Conservation (phyloP, 805 yeast genomes). For the Yamadazyma endophytica region DNA sequence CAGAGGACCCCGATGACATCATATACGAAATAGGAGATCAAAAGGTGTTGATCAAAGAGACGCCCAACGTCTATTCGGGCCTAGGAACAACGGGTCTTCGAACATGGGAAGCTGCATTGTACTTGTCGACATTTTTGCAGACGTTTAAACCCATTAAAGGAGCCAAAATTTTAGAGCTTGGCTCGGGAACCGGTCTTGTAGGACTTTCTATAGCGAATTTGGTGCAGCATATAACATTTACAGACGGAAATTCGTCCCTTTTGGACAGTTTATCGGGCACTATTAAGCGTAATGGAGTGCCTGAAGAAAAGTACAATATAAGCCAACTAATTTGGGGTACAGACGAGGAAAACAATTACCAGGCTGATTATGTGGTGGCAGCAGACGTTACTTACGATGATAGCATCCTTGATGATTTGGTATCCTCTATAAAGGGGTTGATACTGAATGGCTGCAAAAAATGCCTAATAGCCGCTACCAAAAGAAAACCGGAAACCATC, state of each 20-base stretch:
- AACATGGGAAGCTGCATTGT: constrained; percentile 92
- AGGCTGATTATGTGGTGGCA: constrained; percentile 58
- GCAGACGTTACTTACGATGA: constrained; percentile 89
- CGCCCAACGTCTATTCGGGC: constrained; percentile 63
- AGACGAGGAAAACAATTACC: constrained; percentile 39
- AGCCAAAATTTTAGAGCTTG: constrained; percentile 65
- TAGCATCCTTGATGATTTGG: constrained; percentile 50
- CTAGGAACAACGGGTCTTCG: constrained; percentile 84
- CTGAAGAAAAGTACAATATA: constrained; percentile 1
- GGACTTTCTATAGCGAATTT: constrained; percentile 44
- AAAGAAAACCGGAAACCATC: constrained; percentile 49
- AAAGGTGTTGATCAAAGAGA: constrained; percentile 44
- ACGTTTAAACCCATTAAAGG: constrained; percentile 4
- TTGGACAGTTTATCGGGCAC: constrained; percentile 38
- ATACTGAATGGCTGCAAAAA: constrained; percentile 21
- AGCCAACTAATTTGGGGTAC: constrained; percentile 57
- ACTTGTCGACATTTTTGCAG: constrained; percentile 43
- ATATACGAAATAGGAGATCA: constrained; percentile 24
- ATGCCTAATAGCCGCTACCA: constrained; percentile 67
- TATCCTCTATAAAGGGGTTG: constrained; percentile 43
- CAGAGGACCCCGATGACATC: constrained; percentile 37
- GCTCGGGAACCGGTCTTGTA: constrained; percentile 87
- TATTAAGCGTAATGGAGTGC: constrained; percentile 11
- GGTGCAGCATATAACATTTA: too few species aligned
- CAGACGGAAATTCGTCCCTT: constrained; percentile 66